These are phyloP conservation scores for Salix dunnii DNA, from an alignment of 345 rosid genomes.

Conservation along the genomic window DNA sequence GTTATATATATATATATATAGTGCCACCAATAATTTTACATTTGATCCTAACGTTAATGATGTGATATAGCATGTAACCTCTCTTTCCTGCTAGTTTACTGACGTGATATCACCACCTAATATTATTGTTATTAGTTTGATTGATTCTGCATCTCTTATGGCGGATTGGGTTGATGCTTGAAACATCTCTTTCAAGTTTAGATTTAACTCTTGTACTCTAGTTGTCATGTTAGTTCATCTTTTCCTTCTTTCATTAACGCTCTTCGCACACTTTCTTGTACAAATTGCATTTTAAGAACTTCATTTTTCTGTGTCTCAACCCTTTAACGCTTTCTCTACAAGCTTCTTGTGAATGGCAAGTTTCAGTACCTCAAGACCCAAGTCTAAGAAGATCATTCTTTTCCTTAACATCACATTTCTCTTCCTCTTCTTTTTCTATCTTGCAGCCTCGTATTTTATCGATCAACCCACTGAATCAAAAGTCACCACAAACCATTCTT, in stretches of 20 bases:
- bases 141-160: not conserved
- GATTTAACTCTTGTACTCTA: not conserved
- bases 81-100: slow-evolving; percentile 4
- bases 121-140: not conserved
- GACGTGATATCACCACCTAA: not conserved
- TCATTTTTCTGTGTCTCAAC: slow-evolving; percentile 13
- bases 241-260: no score
- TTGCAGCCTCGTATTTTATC: slow-evolving; percentile 20
- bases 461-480: slow-evolving; percentile 9
- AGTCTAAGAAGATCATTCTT: slow-evolving; percentile 30
- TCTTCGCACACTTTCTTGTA: no score
- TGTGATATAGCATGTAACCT: not conserved
- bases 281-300: slow-evolving; percentile 15
- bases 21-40: not conserved
- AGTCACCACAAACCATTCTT: slow-evolving; percentile 2
- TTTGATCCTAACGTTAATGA: not conserved
- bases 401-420: slow-evolving; percentile 55
- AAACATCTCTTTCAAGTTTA: not conserved
- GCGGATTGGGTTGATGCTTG: not conserved
- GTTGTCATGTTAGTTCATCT: not conserved
- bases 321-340: slow-evolving; percentile 11
- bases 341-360: slow-evolving; percentile 39
- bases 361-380: slow-evolving; percentile 13
- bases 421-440: slow-evolving; percentile 36
- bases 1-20: no score